Evolutionary conservation across 1,284 basidiomycete species (phyloP), one percentile per base, ranked within the genome.

Genomic region (Heterobasidion irregulare): DNA sequence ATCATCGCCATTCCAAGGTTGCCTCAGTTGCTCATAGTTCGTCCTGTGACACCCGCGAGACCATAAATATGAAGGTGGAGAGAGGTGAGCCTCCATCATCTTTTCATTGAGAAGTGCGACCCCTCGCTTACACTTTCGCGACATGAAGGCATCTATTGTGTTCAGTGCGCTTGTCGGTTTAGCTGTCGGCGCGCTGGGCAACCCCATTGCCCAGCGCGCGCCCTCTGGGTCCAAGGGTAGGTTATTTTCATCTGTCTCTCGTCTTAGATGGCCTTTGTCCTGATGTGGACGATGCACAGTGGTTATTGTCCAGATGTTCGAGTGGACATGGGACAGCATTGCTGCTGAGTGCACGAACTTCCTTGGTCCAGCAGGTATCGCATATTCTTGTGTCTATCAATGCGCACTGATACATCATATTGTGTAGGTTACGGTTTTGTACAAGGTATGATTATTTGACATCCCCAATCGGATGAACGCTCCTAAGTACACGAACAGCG

Each of bases 291-390:
- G n/a, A 41, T 19, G 13, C 38, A 12, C 52, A 56, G 58, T 0
- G 5, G 58, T 59, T 33, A 68, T 70, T 54, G 60, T 65, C 18
- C 69, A 70, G 56, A 67, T 70, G 66, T 70, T 70, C 57, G 63
- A 70, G 53, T 70, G 69, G 68, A 64, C 62, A 0, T 70, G 75
- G 75, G 72, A 75, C 59, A 83, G 78, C 60, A 66, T 86, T 52
- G 83, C 83, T 1, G 64, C 75, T 1, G 84, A 87, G 68, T 87
- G 85, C 66, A 80, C 74, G 6, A 72, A 71, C 54, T 86, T 84
- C 65, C 74, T 87, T 53, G 84, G 85, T 1, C 83, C 84, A 6
- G 77, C 80, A 26, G 79, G 62, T 64, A 44, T 16, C 50, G 47
- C 26, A 16, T 26, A 26, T 16, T 61, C 7, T 8, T 50, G 2